Percentiles rank a stretch among this genome's conserved stretches.
phyloP scores from a whole-genome alignment of 371 early-diverging fungal genomes.

The Mucor ambiguus region DNA sequence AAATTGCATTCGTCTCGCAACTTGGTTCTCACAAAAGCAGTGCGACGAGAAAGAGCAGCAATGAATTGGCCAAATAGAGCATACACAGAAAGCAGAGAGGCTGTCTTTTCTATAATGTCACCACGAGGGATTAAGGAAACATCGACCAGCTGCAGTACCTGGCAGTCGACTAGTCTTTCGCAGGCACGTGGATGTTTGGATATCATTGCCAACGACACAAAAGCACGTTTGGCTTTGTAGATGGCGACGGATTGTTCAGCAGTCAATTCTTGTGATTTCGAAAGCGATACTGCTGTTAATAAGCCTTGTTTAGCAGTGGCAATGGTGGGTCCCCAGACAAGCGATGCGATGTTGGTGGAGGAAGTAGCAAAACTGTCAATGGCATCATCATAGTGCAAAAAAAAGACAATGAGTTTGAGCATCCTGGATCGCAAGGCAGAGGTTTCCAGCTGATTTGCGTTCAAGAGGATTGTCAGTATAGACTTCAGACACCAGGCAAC shows the following conservation, averaged over 20 bases:
- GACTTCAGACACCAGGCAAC: constrained; percentile 29
- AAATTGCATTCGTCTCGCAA: constrained; percentile 25
- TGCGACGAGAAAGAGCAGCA: constrained; percentile 28
- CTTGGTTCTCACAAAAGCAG: constrained; percentile 32
- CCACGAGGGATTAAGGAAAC: constrained; percentile 7
- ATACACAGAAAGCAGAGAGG: constrained; percentile 20
- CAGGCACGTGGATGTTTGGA: constrained; percentile 26
- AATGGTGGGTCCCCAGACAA: constrained; percentile 34
- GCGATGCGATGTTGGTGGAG: constrained; percentile 18
- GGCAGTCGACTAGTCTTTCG: constrained; percentile 26
- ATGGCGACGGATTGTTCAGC: constrained; percentile 2
- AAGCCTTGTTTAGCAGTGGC: constrained; percentile 28
- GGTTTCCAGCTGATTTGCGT: background rate
- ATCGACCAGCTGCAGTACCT: constrained; percentile 25
- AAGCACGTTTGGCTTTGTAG: constrained; percentile 31
- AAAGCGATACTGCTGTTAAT: background rate
- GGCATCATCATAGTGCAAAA: constrained; percentile 32
- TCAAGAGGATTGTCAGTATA: constrained; percentile 11
- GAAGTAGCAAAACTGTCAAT: constrained; percentile 28
- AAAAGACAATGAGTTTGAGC: constrained; percentile 23
- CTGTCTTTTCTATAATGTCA: background rate
- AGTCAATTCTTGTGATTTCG: background rate
- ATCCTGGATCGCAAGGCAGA: constrained; percentile 18
- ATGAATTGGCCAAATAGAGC: constrained; percentile 27
- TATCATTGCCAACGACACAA: constrained; percentile 22